A percentile compares a stretch with the other conserved stretches of the same genome.
phyloP scores from a whole-genome alignment of 371 early-diverging fungal species.

The Mucor saturninus region DNA sequence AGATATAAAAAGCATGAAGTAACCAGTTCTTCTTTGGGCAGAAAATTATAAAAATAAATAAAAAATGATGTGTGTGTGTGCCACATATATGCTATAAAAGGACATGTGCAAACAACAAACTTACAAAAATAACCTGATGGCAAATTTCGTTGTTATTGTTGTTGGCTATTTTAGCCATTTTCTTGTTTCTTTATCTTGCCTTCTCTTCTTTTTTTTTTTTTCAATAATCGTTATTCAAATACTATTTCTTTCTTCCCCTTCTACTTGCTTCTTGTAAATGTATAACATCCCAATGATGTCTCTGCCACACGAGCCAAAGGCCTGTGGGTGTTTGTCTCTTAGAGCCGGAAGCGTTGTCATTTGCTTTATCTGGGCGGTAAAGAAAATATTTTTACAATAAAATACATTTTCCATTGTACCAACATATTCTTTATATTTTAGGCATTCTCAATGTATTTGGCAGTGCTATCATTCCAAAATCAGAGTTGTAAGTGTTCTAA shows the following conservation, averaged over 20 bases:
- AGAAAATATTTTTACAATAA: not conserved
- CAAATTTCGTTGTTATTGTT: conserved; percentile 16
- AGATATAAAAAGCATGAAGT: conserved; percentile 65
- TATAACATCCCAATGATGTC: conserved; percentile 15
- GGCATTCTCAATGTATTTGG: conserved; percentile 41
- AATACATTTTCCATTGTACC: not conserved
- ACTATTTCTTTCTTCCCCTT: not conserved
- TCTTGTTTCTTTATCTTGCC: not conserved
- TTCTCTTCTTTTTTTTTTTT: conserved; percentile 7
- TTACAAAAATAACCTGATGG: conserved; percentile 3
- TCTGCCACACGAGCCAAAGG: conserved; percentile 17
- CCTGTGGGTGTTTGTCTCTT: conserved; percentile 34
- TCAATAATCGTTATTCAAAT: too few species aligned
- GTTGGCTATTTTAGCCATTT: conserved; percentile 10
- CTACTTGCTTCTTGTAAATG: conserved; percentile 8
- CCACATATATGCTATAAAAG: conserved; percentile 2
- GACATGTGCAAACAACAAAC: conserved; percentile 25
- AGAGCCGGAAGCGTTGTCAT: conserved; percentile 31
- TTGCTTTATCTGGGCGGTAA: conserved; percentile 44
- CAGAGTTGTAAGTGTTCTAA: conserved; percentile 28
- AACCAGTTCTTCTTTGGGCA: conserved; percentile 24
- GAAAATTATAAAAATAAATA: conserved; percentile 13
- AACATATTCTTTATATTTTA: conserved; percentile 2
- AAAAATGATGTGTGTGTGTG: too few species aligned
- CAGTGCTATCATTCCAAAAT: conserved; percentile 38